Conservation (phyloP, 257 asterid genomes). For the Nicotiana benthamiana region DNA sequence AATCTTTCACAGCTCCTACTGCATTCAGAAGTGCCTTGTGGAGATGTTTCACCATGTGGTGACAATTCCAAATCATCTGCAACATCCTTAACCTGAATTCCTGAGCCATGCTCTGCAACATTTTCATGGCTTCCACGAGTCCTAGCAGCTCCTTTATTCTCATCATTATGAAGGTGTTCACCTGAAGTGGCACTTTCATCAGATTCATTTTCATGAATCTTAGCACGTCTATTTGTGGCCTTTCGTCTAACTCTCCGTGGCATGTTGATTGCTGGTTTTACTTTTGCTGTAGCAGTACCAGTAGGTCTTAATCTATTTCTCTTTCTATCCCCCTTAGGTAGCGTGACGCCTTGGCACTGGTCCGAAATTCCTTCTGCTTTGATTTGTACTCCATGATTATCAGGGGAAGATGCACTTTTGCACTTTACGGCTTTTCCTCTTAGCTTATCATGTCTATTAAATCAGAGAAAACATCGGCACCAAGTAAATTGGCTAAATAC, state of each 20-base stretch:
- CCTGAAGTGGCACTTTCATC: conserved; percentile 33
- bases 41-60: conserved; percentile 23
- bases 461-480: background rate
- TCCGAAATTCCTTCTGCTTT: conserved; percentile 15
- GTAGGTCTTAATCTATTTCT: conserved; percentile 50
- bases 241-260: conserved; percentile 46
- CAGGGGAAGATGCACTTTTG: conserved; percentile 21
- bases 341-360: conserved; percentile 32
- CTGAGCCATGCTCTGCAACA: conserved; percentile 7
- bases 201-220: conserved; percentile 51
- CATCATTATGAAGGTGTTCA: conserved; percentile 13
- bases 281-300: conserved; percentile 20
- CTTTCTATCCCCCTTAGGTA: conserved; percentile 34
- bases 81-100: conserved; percentile 15
- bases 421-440: background rate
- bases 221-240: conserved; percentile 46
- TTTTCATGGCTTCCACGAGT: conserved; percentile 20
- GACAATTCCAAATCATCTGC: conserved; percentile 19
- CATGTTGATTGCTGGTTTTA: conserved; percentile 27
- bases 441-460: background rate
- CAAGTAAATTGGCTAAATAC: background rate
- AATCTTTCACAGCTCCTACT: conserved; percentile 8
- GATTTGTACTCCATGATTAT: conserved; percentile 14
- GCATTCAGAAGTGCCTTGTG: conserved; percentile 17
- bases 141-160: conserved; percentile 10